Evolutionary conservation across 768 basidiomycete species (phyloP), one percentile per base, ranked within the genome.

Genomic region (Pluteus cervinus): DNA sequence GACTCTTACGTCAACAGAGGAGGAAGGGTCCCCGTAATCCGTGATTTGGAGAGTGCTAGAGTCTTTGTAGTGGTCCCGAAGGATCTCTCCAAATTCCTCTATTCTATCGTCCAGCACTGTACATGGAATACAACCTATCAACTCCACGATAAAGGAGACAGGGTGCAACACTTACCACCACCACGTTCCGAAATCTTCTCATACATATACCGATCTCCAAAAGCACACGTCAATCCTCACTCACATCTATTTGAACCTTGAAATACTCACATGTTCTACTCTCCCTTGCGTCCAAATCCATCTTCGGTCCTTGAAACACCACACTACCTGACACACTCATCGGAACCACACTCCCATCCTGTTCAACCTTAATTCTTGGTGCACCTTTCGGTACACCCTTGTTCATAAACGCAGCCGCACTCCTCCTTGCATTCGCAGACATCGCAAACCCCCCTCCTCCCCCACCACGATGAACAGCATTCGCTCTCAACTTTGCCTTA

Each of bases 181-280:
- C 88, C 83, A 31, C 92, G 69, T 52, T 87, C 86, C 2, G 78
- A 76, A 17, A 85, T 69, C 61, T 88, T 91, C 58, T 97, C 92
- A 52, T 86, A 91, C 92, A 94, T 93, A 56, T 97, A 98, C 20
- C 86, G 76, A 70, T 82, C 85, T 88, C 17, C 24, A 25, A 17
- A 15, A 7, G 9, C 31, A 24, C 33, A 46, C 18, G 36, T 17
- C 29, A 5, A 25, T 18, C 17, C 17, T 32, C 8, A 38, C 33
- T 11, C 23, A 31, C 18, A 30, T 4, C 10, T 16, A n/a, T n/a
- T n/a, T n/a, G n/a, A n/a, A n/a, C n/a, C 22, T 15, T 33, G 24
- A 15, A 43, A 25, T 7, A 60, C 79, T 67, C 54, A 86, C 85
- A 85, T 24, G 69, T 65, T 23, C 79, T 71, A 39, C 60, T 64